phyloP scores from a whole-genome alignment of 2,329 filamentous ascomycete genomes.

The Phoma sp. region DNA sequence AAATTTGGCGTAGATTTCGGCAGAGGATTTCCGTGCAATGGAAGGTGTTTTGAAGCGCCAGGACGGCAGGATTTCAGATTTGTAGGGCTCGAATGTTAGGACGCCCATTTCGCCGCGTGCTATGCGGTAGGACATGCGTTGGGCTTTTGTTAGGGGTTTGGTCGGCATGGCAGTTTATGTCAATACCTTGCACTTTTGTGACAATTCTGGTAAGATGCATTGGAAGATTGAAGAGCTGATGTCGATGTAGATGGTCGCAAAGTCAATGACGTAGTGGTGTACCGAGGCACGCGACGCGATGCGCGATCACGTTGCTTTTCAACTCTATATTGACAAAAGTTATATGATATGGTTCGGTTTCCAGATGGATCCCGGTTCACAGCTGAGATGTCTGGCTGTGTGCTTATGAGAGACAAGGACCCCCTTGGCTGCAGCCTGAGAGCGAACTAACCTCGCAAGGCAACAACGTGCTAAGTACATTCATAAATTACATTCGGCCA shows the following conservation, averaged over 20 bases:
- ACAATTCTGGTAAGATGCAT: too few relatives aligned
- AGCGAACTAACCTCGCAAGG: too few relatives aligned
- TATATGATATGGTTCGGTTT: too few relatives aligned
- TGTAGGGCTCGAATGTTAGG: constrained; percentile 70
- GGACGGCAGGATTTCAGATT: constrained; percentile 64
- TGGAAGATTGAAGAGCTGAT: too few relatives aligned
- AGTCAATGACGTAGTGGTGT: constrained; percentile 28
- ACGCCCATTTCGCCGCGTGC: constrained; percentile 68
- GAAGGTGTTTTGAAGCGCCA: constrained; percentile 66
- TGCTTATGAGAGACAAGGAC: too few relatives aligned
- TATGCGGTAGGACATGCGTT: constrained; percentile 63
- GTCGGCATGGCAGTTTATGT: constrained; percentile 22
- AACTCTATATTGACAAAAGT: too few relatives aligned
- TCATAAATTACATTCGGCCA: background rate
- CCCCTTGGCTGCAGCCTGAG: constrained; percentile 1
- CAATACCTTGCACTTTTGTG: too few relatives aligned
- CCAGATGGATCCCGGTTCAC: too few relatives aligned
- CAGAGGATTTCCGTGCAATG: constrained; percentile 61
- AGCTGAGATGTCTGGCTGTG: too few relatives aligned
- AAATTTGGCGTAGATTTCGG: constrained; percentile 60
- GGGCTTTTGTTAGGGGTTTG: constrained; percentile 33
- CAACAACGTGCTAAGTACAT: background rate
- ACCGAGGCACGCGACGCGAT: constrained; percentile 20
- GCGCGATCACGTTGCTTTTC: constrained; percentile 28
- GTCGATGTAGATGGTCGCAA: background rate